These are phyloP conservation scores for Ustilago hordei DNA, from an alignment of 1,284 basidiomycete species.

Conservation along the genomic window DNA sequence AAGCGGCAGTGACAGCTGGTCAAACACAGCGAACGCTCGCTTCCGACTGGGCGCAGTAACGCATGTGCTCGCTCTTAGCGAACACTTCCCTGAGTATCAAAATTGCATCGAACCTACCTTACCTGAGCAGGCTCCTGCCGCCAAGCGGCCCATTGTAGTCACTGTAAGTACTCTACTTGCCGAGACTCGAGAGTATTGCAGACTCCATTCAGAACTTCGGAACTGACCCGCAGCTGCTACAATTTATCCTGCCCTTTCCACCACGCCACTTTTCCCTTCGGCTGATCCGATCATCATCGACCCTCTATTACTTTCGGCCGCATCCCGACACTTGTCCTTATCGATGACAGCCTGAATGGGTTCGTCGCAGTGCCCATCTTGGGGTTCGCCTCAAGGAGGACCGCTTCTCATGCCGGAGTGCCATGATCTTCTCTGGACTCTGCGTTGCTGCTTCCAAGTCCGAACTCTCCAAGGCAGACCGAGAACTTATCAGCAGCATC, in stretches of 20 bases:
- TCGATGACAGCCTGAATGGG: constrained; percentile 55
- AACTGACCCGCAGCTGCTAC: constrained; percentile 18
- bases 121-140: constrained; percentile 10
- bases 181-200: neutral
- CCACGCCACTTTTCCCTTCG: constrained; percentile 12
- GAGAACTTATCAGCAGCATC: constrained; percentile 79
- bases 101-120: constrained; percentile 43
- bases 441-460: constrained; percentile 73
- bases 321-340: constrained; percentile 7
- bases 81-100: constrained; percentile 73
- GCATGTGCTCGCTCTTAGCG: constrained; percentile 73
- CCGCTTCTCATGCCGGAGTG: constrained; percentile 80
- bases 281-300: constrained; percentile 20
- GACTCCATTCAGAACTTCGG: neutral
- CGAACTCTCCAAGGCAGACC: constrained; percentile 75
- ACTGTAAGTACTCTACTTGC: constrained; percentile 28
- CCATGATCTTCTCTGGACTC: constrained; percentile 83
- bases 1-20: constrained; percentile 9
- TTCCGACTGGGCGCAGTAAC: constrained; percentile 64
- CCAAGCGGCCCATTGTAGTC: constrained; percentile 28
- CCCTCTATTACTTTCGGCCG: neutral
- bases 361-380: constrained; percentile 46
- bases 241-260: neutral
- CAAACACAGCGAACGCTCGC: constrained; percentile 22
- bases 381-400: constrained; percentile 63